Percentiles rank a stretch among this genome's conserved stretches.
These are phyloP conservation scores for Mycena kentingensis DNA, from an alignment of 768 basidiomycete genomes.

Conservation along the genomic window DNA sequence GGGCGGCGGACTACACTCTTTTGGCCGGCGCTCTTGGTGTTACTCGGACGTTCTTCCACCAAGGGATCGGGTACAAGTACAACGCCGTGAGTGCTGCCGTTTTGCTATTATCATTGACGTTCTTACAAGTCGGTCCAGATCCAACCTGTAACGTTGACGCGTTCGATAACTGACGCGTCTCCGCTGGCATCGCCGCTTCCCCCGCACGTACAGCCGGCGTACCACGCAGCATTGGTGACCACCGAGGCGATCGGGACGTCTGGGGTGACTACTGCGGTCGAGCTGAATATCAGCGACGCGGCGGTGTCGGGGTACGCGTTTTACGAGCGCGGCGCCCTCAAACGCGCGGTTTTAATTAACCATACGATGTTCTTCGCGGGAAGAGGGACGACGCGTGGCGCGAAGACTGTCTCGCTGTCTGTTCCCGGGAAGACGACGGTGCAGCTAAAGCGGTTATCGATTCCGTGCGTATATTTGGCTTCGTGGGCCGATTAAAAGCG, in stretches of 20 bases:
- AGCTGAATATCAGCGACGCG: conserved; percentile 37
- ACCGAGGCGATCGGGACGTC: conserved; percentile 38
- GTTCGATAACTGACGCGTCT: conserved; percentile 43
- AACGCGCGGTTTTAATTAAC: conserved; percentile 45
- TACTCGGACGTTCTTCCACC: conserved; percentile 12
- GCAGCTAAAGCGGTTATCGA: conserved; percentile 12
- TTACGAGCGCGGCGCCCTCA: conserved; percentile 37
- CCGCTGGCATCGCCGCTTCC: conserved; percentile 33
- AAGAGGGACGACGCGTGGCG: conserved; percentile 4
- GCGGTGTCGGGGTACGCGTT: conserved; percentile 47
- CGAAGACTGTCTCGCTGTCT: conserved; percentile 4
- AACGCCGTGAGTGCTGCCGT: conserved; percentile 5
- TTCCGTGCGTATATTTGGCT: conserved; percentile 13
- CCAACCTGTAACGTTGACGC: conserved; percentile 44
- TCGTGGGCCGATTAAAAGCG: too few relatives aligned
- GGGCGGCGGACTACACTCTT: conserved; percentile 50
- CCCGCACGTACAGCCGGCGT: conserved; percentile 47
- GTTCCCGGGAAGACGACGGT: background rate
- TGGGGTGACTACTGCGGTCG: conserved; percentile 34
- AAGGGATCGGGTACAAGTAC: conserved; percentile 15
- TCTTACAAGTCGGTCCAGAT: conserved; percentile 32
- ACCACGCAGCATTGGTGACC: conserved; percentile 45
- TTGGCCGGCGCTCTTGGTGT: conserved; percentile 44
- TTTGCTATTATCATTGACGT: background rate
- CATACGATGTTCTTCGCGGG: conserved; percentile 35